Conservation (phyloP, 768 basidiomycete genomes). For the Boletus patriciae region DNA sequence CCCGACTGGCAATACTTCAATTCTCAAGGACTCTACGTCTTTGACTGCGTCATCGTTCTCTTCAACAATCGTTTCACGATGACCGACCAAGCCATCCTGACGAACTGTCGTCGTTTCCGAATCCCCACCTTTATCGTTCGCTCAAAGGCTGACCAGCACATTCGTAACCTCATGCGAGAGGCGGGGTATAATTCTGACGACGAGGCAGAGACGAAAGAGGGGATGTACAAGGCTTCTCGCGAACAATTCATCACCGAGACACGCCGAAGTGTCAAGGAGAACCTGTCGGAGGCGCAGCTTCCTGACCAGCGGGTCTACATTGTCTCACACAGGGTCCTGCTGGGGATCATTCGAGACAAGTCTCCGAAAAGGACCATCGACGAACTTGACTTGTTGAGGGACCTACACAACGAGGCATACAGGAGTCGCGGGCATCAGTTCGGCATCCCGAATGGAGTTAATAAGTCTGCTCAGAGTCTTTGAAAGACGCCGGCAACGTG, state of each 20-base stretch:
- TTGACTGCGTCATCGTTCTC: conserved; percentile 37
- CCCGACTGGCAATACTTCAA: conserved; percentile 42
- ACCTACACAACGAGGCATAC: conserved; percentile 21
- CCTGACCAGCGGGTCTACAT: conserved; percentile 33
- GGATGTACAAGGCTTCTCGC: conserved; percentile 25
- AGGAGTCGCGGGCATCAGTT: conserved; percentile 8
- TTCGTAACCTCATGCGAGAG: conserved; percentile 28
- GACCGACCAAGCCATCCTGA: conserved; percentile 38
- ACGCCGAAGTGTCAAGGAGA: conserved; percentile 22
- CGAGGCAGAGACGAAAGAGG: conserved; percentile 15
- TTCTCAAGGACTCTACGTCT: conserved; percentile 38
- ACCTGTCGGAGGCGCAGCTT: conserved; percentile 26
- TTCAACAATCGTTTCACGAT: conserved; percentile 37
- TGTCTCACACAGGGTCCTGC: conserved; percentile 24
- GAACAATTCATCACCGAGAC: conserved; percentile 31
- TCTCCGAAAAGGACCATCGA: conserved; percentile 25
- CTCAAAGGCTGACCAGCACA: conserved; percentile 38
- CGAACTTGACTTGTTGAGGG: conserved; percentile 29
- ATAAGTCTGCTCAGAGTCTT: conserved; percentile 8
- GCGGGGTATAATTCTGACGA: conserved; percentile 30
- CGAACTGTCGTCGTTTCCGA: conserved; percentile 32
- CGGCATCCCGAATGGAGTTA: conserved; percentile 2
- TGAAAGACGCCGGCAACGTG: not conserved
- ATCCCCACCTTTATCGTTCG: conserved; percentile 39
- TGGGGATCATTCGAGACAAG: conserved; percentile 26